A percentile compares a stretch with the other conserved stretches of the same genome.
Conservation (phyloP, 2,329 filamentous ascomycete genomes). For the Colletotrichum eleusines region DNA sequence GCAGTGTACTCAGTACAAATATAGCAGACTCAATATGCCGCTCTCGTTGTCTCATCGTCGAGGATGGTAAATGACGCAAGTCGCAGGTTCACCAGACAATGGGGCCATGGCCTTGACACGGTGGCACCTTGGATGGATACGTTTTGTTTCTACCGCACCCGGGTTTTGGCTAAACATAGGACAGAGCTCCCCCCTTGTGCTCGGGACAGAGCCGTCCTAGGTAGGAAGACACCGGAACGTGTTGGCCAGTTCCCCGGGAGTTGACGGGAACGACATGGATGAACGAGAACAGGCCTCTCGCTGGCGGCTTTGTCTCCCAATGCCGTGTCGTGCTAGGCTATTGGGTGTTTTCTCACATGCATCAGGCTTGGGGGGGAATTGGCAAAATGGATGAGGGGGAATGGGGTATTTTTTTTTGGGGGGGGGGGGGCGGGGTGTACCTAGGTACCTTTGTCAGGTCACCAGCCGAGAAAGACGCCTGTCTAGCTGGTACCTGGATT, state of each 20-base stretch:
- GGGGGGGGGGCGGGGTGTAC: not conserved
- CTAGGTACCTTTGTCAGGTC: not conserved
- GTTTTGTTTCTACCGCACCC: slow-evolving; percentile 33
- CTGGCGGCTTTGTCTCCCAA: not conserved
- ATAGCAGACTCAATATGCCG: not conserved
- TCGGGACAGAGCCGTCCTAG: slow-evolving; percentile 13
- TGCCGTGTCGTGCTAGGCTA: not conserved
- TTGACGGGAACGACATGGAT: slow-evolving; percentile 30
- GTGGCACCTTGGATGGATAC: slow-evolving; percentile 18
- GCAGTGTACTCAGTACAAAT: not conserved
- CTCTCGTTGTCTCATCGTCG: slow-evolving; percentile 20
- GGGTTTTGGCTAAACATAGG: slow-evolving; percentile 41
- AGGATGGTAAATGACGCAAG: slow-evolving; percentile 23
- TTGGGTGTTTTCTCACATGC: slow-evolving; percentile 31
- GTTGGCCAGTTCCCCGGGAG: slow-evolving; percentile 22
- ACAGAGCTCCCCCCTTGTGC: slow-evolving; percentile 41
- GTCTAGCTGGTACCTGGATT: not conserved
- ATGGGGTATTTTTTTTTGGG: not conserved
- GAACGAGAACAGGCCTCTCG: slow-evolving; percentile 5
- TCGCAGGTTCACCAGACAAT: slow-evolving; percentile 6
- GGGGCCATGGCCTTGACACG: not conserved
- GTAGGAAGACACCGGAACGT: slow-evolving; percentile 31
- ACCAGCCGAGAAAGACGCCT: not conserved
- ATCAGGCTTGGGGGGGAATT: slow-evolving; percentile 1
- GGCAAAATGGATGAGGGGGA: slow-evolving; percentile 11